These are phyloP conservation scores for Agrocybe chaxingu DNA, from an alignment of 768 basidiomycete species.

Conservation along the genomic window DNA sequence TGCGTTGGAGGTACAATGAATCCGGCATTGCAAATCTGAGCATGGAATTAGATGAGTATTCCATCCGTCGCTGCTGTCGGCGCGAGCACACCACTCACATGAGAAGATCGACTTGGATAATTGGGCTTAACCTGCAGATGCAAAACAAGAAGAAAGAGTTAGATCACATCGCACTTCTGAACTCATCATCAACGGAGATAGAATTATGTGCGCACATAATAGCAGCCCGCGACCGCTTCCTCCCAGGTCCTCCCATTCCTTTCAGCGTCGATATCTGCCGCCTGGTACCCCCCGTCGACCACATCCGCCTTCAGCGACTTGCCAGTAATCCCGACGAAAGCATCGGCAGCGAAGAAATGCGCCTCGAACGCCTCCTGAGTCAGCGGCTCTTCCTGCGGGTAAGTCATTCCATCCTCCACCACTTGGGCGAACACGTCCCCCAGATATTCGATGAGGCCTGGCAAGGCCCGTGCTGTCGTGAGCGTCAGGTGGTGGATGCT, in stretches of 20 bases:
- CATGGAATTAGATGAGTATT: no score
- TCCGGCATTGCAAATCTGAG: slow-evolving; percentile 84
- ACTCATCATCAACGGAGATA: neutral
- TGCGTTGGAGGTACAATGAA: slow-evolving; percentile 72
- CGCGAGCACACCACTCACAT: slow-evolving; percentile 39
- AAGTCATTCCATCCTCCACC: slow-evolving; percentile 68
- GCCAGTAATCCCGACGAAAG: slow-evolving; percentile 60
- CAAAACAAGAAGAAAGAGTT: no score
- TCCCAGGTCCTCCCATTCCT: slow-evolving; percentile 56
- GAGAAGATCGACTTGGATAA: slow-evolving; percentile 86
- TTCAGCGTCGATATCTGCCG: slow-evolving; percentile 28
- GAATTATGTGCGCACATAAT: slow-evolving; percentile 49
- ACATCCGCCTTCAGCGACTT: slow-evolving; percentile 14
- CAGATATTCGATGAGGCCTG: slow-evolving; percentile 57
- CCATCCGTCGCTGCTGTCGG: no score
- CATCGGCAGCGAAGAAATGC: slow-evolving; percentile 79
- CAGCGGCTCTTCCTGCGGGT: slow-evolving; percentile 77
- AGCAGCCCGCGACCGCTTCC: slow-evolving; percentile 70
- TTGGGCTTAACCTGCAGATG: slow-evolving; percentile 67
- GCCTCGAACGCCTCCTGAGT: slow-evolving; percentile 55
- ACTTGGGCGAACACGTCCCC: slow-evolving; percentile 64
- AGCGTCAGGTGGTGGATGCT: slow-evolving; percentile 40
- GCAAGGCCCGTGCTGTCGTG: slow-evolving; percentile 30
- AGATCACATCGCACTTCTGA: no score
- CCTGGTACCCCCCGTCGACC: slow-evolving; percentile 8